A percentile compares a stretch with the other conserved stretches of the same genome.
These are phyloP conservation scores for Luzula sylvatica DNA, from an alignment of 176 grass and related monocot species.

Conservation along the genomic window DNA sequence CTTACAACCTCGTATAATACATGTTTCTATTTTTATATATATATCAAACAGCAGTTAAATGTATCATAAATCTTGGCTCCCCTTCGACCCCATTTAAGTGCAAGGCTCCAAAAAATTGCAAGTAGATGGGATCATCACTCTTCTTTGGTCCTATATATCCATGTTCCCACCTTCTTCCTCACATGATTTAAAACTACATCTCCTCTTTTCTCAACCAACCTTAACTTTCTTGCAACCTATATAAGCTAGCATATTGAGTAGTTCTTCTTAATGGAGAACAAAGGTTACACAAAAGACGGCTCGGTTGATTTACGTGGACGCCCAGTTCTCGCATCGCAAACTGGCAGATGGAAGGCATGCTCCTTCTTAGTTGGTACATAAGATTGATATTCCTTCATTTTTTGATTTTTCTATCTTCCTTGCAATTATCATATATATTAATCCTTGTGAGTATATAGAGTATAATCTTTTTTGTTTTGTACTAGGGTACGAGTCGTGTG, in stretches of 20 bases:
- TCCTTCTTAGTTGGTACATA: conserved; percentile 51
- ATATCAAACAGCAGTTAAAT: too few species aligned
- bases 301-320: conserved; percentile 54
- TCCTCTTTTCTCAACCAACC: conserved; percentile 8
- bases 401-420: neutral
- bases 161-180: conserved; percentile 9
- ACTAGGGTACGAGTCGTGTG: conserved; percentile 62
- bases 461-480: neutral
- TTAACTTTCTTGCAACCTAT: neutral
- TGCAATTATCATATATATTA: neutral
- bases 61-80: neutral
- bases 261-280: conserved; percentile 21
- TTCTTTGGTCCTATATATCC: neutral
- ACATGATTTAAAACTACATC: neutral
- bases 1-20: too few species aligned
- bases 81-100: conserved; percentile 22
- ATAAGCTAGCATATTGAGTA: neutral
- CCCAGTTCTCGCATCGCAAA: conserved; percentile 33
- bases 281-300: conserved; percentile 50
- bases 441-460: neutral
- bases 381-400: neutral
- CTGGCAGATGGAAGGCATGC: conserved; percentile 70
- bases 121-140: conserved; percentile 13
- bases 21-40: too few species aligned
- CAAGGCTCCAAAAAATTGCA: neutral